Percentiles rank a stretch among this genome's conserved stretches.
Conservation (phyloP, 208 protist genomes). For the Acanthamoeba quina region DNA sequence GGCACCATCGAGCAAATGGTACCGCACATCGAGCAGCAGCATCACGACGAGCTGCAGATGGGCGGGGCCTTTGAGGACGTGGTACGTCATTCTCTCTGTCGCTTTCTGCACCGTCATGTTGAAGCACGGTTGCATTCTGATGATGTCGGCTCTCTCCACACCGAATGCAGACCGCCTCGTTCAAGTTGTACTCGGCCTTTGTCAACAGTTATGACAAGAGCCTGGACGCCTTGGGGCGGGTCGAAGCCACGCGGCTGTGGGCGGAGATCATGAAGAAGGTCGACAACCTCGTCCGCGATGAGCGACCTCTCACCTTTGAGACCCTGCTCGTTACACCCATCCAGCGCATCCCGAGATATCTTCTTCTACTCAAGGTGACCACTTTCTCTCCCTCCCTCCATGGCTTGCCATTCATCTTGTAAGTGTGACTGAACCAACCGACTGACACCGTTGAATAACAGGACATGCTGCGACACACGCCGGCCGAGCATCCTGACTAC, state of each 20-base stretch:
- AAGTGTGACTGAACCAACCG: not conserved
- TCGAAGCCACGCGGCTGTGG: not conserved
- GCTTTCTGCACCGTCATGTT: too few species aligned
- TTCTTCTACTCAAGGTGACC: constrained; percentile 1
- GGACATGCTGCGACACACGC: constrained; percentile 64
- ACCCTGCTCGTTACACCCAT: constrained; percentile 7
- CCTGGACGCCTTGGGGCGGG: not conserved
- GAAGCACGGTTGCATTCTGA: too few species aligned
- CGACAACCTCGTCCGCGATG: not conserved
- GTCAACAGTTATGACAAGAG: constrained; percentile 7
- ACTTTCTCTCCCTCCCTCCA: too few species aligned
- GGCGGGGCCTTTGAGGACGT: not conserved
- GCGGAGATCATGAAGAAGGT: not conserved
- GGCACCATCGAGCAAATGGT: not conserved
- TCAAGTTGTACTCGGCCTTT: constrained; percentile 54
- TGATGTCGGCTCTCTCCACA: too few species aligned
- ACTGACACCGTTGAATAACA: not conserved
- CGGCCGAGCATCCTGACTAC: constrained; percentile 25
- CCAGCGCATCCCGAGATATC: constrained; percentile 21
- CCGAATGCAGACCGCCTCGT: not conserved
- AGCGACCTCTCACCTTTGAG: not conserved
- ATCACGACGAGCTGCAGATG: not conserved
- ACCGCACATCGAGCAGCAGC: not conserved
- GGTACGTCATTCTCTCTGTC: not conserved
- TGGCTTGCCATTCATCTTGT: not conserved